Evolutionary conservation across 2,329 filamentous ascomycete species (phyloP), one percentile per base, ranked within the genome.

Genomic region (Amphichorda felina): DNA sequence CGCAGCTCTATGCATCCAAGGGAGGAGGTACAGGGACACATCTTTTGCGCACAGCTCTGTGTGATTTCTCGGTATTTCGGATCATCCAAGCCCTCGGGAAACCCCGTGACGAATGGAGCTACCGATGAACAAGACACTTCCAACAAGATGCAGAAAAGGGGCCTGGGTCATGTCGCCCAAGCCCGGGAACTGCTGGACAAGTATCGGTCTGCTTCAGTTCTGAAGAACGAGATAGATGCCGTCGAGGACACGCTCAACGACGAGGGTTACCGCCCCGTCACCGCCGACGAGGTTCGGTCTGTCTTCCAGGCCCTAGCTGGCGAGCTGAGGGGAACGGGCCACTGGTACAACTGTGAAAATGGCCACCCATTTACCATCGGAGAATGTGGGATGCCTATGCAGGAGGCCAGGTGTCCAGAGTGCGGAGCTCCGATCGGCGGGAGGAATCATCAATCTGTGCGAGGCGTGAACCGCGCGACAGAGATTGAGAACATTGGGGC

Each of bases 341-440:
- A 78, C 42, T 80, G 75, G 75, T 80, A 79, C 49, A 60, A 54
- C 1, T 79, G 72, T 41, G 50, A 42, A 17, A 73, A 75, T 38
- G 64, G 66, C 2, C 71, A 36, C 8, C 67, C 70, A 3, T 79
- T 82, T 42, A 72, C 75, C 0, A 63, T 82, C 22, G 76, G 75
- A 1, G 72, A 82, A 40, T 82, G 77, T 44, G 76, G 77, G 1
- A 72, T 75, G 65, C 73, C 77, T 0, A 79, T 80, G 72, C 42
- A 83, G 49, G 37, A 46, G 14, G 66, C 76, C 2, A 51, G 51
- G 2, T 85, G 80, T 43, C 76, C 79, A 0, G 68, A 82, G 41
- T 85, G 79, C 42, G 66, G 62, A 2, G 61, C 62, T 2, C 41
- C 53, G 0, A 64, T 83, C 22, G 77, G 76, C 2, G 77, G 78